These are phyloP conservation scores for Lentinus brumalis DNA, from an alignment of 768 basidiomycete species.

Conservation along the genomic window DNA sequence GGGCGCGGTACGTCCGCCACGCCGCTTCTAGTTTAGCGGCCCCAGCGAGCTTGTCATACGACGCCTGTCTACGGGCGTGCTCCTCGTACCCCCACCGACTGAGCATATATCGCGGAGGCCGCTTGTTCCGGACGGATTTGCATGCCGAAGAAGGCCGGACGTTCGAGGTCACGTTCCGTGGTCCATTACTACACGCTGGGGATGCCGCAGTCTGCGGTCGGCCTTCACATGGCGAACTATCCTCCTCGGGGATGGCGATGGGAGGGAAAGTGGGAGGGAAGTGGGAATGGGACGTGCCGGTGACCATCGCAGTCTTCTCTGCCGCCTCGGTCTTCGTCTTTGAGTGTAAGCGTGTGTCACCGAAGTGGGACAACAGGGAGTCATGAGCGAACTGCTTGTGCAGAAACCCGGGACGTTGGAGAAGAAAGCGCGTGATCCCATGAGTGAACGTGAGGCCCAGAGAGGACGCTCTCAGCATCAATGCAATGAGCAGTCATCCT, in stretches of 20 bases:
- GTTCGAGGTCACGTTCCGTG: background rate
- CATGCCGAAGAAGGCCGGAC: background rate
- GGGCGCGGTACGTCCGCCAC: conserved; percentile 12
- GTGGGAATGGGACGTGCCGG: background rate
- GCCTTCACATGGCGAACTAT: background rate
- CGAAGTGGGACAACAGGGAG: background rate
- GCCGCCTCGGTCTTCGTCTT: conserved; percentile 12
- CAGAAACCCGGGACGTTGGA: conserved; percentile 12
- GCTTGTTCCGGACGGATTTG: background rate
- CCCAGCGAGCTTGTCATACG: conserved; percentile 8
- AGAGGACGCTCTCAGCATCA: conserved; percentile 86
- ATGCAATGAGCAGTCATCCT: conserved; percentile 77
- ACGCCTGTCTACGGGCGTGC: background rate
- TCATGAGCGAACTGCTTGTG: conserved; percentile 17
- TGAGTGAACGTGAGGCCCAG: conserved; percentile 59
- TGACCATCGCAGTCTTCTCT: background rate
- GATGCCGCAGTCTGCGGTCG: background rate
- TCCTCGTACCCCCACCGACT: conserved; percentile 1
- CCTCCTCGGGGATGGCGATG: background rate
- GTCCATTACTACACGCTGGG: background rate
- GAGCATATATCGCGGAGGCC: background rate
- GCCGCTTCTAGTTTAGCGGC: conserved; percentile 5
- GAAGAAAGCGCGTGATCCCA: conserved; percentile 35
- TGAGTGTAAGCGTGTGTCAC: conserved; percentile 6
- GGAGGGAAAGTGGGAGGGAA: background rate